These are phyloP conservation scores for Rugonectria rugulosa DNA, from an alignment of 2,329 filamentous ascomycete genomes.

Conservation along the genomic window DNA sequence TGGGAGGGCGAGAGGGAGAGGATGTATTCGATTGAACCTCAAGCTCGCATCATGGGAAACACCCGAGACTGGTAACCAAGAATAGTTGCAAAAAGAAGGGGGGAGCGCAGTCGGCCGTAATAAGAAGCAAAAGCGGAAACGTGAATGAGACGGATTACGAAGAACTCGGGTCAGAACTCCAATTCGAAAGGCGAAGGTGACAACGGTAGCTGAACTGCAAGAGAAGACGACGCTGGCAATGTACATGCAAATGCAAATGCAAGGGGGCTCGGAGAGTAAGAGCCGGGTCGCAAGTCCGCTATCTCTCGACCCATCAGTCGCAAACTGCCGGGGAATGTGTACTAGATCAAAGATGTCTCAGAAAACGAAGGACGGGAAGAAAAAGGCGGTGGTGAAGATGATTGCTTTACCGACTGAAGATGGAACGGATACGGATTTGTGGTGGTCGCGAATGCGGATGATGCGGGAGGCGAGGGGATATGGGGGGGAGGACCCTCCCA, in stretches of 20 bases:
- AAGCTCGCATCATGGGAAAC: conserved; percentile 37
- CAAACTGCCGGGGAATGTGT: conserved; percentile 8
- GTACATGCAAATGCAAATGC: neutral
- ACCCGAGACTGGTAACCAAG: neutral
- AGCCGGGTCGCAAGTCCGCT: neutral
- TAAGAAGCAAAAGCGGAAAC: neutral
- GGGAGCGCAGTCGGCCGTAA: neutral
- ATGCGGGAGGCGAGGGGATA: conserved; percentile 35
- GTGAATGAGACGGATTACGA: neutral
- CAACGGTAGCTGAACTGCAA: neutral
- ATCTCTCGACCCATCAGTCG: conserved; percentile 9
- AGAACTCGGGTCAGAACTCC: neutral
- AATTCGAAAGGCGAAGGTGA: neutral
- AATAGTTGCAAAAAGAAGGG: neutral
- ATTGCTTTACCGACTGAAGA: conserved; percentile 36
- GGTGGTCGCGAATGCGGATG: conserved; percentile 17
- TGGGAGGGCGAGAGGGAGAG: conserved; percentile 2
- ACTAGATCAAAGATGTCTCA: conserved; percentile 14
- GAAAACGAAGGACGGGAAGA: conserved; percentile 19
- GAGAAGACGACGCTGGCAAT: neutral
- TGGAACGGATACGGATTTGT: conserved; percentile 32
- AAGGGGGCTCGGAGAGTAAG: neutral
- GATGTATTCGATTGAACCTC: conserved; percentile 18
- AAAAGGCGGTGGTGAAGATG: conserved; percentile 27
- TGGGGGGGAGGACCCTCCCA: conserved; percentile 1